phyloP scores from a whole-genome alignment of 2,329 filamentous ascomycete genomes.

The Aureobasidium namibiae region DNA sequence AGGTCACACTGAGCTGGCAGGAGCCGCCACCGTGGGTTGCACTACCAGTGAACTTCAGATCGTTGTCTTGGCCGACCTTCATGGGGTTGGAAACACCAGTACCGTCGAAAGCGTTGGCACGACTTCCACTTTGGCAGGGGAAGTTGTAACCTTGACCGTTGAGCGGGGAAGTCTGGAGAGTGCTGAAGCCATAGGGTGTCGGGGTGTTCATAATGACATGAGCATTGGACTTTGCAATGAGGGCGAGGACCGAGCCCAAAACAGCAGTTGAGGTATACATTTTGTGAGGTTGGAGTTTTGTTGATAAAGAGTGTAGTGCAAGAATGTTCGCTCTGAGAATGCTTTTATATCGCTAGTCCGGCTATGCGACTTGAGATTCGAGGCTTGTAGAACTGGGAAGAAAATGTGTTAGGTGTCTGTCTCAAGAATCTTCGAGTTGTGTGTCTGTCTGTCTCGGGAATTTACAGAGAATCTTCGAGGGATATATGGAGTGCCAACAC shows the following conservation, averaged over 20 bases:
- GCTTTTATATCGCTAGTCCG: slow-evolving; percentile 14
- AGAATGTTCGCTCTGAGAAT: neutral
- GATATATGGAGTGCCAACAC: neutral
- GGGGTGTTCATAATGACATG: no score
- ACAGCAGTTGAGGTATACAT: no score
- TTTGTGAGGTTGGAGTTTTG: neutral
- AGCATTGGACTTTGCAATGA: no score
- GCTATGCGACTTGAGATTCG: slow-evolving; percentile 12
- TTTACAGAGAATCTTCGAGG: neutral
- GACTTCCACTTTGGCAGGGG: slow-evolving; percentile 64
- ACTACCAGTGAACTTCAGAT: slow-evolving; percentile 59
- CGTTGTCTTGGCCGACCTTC: slow-evolving; percentile 51
- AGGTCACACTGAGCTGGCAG: slow-evolving; percentile 82
- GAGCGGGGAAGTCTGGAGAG: slow-evolving; percentile 46
- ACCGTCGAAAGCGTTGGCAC: slow-evolving; percentile 36
- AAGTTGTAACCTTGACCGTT: slow-evolving; percentile 59
- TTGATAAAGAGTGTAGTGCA: slow-evolving; percentile 1
- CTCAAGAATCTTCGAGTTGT: neutral
- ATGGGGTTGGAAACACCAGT: slow-evolving; percentile 48
- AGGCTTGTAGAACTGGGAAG: neutral
- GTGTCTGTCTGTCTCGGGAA: neutral
- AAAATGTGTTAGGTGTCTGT: slow-evolving; percentile 1
- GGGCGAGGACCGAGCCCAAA: no score
- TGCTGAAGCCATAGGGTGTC: no score
- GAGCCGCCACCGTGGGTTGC: slow-evolving; percentile 87